Evolutionary conservation across 2,329 filamentous ascomycete species (phyloP), one percentile per base, ranked within the genome.

Genomic region (Calonectria honghensis): DNA sequence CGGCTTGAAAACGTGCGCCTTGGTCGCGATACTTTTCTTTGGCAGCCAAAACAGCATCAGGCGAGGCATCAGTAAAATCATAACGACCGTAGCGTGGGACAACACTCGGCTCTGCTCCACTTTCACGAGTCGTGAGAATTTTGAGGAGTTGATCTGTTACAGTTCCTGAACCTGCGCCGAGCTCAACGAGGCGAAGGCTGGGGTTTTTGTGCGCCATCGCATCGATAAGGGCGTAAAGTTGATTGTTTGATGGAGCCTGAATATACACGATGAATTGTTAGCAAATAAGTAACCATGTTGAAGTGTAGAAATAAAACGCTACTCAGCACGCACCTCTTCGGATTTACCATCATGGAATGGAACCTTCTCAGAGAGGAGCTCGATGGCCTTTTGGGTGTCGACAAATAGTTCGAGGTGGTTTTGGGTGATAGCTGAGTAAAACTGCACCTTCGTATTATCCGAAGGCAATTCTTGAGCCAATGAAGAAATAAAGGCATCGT

Each of bases 11-110:
- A 13, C 57, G 41, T 31, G 74, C 48, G 4, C 51, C 45, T 48
- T 68, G 68, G 5, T 20, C 50, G 6, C 32, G 32, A 61, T 76
- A 77, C n/a, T 69, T 69, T 35, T 77, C 68, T 14, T 75, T 66
- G 1, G 81, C 82, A 2, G 66, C 48, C 9, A 50, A 84, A 81
- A 73, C 82, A 82, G 6, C 71, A 75, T n/a, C 73, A 50, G 13
- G 83, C 86, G 6, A 86, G 81, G 57, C 9, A 63, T 88, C 85
- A 1, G 85, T 86, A 65, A 81, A 87, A 0, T 81, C 83, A 73
- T 86, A 85, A 9, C 50, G 31, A 6, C 29, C 27, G 16, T 69
- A 54, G 2, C 52, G 63, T 14, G 59, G 35, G 5, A 27, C 63
- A 24, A 27, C 32, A 7, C 57, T 41, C 4, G 37, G 57, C 6